These are phyloP conservation scores for Corinectria fuckeliana DNA, from an alignment of 2,329 filamentous ascomycete species.

Conservation along the genomic window DNA sequence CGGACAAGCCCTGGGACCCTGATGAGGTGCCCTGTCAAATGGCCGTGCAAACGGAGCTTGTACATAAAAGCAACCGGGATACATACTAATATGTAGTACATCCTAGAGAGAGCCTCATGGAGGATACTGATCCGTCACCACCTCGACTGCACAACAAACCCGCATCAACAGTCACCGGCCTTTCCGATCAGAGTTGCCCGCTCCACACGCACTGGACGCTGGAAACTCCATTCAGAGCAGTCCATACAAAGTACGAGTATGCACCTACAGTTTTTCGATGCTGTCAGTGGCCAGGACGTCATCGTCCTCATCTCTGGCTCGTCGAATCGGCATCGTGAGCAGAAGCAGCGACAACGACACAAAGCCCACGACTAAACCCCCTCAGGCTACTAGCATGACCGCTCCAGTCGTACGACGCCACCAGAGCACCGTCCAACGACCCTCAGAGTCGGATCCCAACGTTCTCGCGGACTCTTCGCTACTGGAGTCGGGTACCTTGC, in stretches of 20 bases:
- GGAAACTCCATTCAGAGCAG: too few species aligned
- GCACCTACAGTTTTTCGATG: not conserved
- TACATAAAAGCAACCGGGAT: not conserved
- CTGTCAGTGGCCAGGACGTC: slow-evolving; percentile 1
- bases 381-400: slow-evolving; percentile 2
- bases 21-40: slow-evolving; percentile 5
- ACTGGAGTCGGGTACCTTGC: slow-evolving; percentile 31
- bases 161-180: not conserved
- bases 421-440: slow-evolving; percentile 9
- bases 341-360: not conserved
- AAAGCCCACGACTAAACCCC: not conserved
- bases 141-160: slow-evolving; percentile 4
- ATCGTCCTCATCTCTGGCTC: not conserved
- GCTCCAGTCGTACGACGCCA: slow-evolving; percentile 17
- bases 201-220: not conserved
- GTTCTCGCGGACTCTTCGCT: not conserved
- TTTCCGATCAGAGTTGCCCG: not conserved
- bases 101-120: slow-evolving; percentile 5
- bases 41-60: slow-evolving; percentile 7
- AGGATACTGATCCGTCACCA: slow-evolving; percentile 7
- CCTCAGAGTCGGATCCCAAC: slow-evolving; percentile 2
- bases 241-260: too few species aligned
- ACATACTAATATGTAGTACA: slow-evolving; percentile 10
- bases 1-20: slow-evolving; percentile 4
- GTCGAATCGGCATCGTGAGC: slow-evolving; percentile 1